A percentile compares a stretch with the other conserved stretches of the same genome.
phyloP scores from a whole-genome alignment of 192 early-diverging fungal species.

The Rhizoclosmatium sp. region DNA sequence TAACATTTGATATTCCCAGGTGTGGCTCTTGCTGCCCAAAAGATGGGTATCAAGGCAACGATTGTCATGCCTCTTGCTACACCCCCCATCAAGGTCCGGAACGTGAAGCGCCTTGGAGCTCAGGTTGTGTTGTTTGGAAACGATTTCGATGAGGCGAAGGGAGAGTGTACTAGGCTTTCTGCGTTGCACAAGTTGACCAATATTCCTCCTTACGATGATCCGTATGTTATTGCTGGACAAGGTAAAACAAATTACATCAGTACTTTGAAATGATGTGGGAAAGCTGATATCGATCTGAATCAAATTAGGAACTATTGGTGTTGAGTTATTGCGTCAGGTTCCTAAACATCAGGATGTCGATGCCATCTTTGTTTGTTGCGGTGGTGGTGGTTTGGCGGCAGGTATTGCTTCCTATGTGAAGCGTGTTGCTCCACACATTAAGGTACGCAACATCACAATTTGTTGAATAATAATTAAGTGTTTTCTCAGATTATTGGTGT shows the following conservation, averaged over 20 bases:
- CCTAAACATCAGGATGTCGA: slow-evolving; percentile 70
- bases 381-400: slow-evolving; percentile 92
- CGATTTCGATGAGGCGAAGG: slow-evolving; percentile 96
- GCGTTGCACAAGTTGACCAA: slow-evolving; percentile 71
- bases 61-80: slow-evolving; percentile 97
- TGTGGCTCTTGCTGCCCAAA: slow-evolving; percentile 91
- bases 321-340: slow-evolving; percentile 72
- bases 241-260: slow-evolving; percentile 56
- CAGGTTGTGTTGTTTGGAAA: slow-evolving; percentile 87
- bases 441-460: slow-evolving; percentile 54
- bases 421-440: slow-evolving; percentile 84
- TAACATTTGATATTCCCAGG: slow-evolving; percentile 29
- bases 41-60: slow-evolving; percentile 89
- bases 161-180: slow-evolving; percentile 78
- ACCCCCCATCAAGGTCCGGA: slow-evolving; percentile 84
- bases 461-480: neutral
- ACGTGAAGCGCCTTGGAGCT: slow-evolving; percentile 90
- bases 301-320: slow-evolving; percentile 85
- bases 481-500: slow-evolving; percentile 71
- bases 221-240: slow-evolving; percentile 98
- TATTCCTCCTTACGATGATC: slow-evolving; percentile 98
- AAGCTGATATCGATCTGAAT: neutral
- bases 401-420: slow-evolving; percentile 95
- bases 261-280: too few species aligned
- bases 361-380: slow-evolving; percentile 91